Percentiles rank a stretch among this genome's conserved stretches.
Conservation (phyloP, 495 filamentous ascomycete species). For the Penicillium roqueforti region DNA sequence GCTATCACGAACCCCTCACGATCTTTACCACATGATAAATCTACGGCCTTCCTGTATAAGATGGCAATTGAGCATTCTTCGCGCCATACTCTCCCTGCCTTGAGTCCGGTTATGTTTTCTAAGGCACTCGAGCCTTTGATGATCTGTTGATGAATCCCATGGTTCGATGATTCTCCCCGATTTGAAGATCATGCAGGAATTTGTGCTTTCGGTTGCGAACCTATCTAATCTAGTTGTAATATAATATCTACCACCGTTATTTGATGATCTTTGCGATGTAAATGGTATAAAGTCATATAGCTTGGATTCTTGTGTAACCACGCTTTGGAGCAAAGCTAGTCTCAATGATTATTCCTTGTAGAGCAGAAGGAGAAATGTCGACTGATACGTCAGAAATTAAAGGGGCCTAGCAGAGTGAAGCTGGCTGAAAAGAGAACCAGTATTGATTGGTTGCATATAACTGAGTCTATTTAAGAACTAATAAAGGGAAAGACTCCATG, state of each 20-base stretch:
- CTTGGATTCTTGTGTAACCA: not conserved
- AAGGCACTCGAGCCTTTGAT: not conserved
- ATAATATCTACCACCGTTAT: slow-evolving; percentile 17
- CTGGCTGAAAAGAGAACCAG: slow-evolving; percentile 9
- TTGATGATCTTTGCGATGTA: not conserved
- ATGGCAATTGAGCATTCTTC: not conserved
- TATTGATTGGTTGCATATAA: slow-evolving; percentile 18
- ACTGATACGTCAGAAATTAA: not conserved
- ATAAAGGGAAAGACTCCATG: slow-evolving; percentile 22
- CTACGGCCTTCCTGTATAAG: not conserved
- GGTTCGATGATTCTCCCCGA: slow-evolving; percentile 10
- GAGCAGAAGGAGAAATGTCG: not conserved
- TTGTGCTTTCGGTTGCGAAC: slow-evolving; percentile 8
- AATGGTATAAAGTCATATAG: not conserved
- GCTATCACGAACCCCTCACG: slow-evolving; percentile 24
- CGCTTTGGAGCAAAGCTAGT: too few relatives aligned
- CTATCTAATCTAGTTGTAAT: slow-evolving; percentile 27
- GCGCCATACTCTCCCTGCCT: not conserved
- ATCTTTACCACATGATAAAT: slow-evolving; percentile 17
- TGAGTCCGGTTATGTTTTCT: not conserved
- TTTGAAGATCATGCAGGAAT: slow-evolving; percentile 4
- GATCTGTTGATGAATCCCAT: slow-evolving; percentile 17
- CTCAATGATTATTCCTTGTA: not conserved
- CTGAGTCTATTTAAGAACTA: slow-evolving; percentile 20
- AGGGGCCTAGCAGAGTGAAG: not conserved